These are phyloP conservation scores for Penicillium sp. DNA, from an alignment of 2,329 filamentous ascomycete species.

Conservation along the genomic window DNA sequence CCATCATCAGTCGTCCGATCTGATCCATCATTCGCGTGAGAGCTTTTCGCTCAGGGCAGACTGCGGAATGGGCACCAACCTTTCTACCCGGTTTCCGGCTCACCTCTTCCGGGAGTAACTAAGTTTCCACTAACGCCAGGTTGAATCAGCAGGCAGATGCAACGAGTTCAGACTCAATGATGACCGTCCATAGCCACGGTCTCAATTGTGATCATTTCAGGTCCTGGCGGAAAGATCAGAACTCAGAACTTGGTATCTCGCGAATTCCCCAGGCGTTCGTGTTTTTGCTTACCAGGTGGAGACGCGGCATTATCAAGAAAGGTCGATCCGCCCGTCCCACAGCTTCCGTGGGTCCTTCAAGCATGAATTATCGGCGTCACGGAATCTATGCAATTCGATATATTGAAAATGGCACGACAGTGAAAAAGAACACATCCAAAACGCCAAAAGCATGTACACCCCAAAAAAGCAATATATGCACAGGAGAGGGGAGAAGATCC, in stretches of 20 bases:
- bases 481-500: conserved; percentile 15
- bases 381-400: conserved; percentile 13
- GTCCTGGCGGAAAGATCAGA: not conserved
- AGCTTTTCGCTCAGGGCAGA: not conserved
- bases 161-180: not conserved
- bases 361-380: not conserved
- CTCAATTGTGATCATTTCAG: not conserved
- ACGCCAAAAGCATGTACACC: conserved; percentile 10
- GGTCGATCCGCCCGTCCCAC: conserved; percentile 22
- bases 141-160: not conserved
- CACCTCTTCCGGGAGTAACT: not conserved
- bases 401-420: conserved; percentile 4
- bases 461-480: conserved; percentile 26
- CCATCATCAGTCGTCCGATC: conserved; percentile 11
- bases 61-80: conserved; percentile 1
- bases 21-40: conserved; percentile 20
- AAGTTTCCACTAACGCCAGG: not conserved
- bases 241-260: not conserved
- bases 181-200: conserved; percentile 1
- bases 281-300: conserved; percentile 2
- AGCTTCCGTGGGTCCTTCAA: conserved; percentile 20
- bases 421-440: conserved; percentile 23
- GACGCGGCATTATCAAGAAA: not conserved
- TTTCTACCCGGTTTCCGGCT: not conserved
- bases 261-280: conserved; percentile 2